Evolutionary conservation across 495 filamentous ascomycete species (phyloP).

Genomic region (Xylaria grammica): DNA sequence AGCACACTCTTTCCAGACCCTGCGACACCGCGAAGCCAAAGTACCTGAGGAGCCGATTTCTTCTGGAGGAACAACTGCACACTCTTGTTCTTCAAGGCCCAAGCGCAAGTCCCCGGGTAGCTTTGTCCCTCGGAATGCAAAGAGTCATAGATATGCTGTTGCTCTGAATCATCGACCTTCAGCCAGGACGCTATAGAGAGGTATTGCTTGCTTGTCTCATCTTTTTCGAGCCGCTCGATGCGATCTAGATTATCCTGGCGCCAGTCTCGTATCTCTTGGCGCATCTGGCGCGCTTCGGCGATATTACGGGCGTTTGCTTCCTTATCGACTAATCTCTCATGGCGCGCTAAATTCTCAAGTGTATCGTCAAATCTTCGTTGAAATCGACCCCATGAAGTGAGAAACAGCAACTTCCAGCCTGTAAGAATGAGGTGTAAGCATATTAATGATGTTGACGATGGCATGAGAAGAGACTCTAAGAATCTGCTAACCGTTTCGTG

Average conservation of each 20-base stretch:
- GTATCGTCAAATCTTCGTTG: neutral
- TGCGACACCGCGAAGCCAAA: neutral
- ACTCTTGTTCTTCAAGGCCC: neutral
- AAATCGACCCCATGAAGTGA: conserved; percentile 4
- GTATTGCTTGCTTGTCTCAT: neutral
- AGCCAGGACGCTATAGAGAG: neutral
- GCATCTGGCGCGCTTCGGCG: neutral
- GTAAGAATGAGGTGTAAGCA: neutral
- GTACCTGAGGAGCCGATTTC: neutral
- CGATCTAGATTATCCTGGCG: neutral
- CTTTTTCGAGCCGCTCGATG: neutral
- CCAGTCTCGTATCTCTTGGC: neutral
- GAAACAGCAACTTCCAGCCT: neutral
- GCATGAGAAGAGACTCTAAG: too few relatives aligned
- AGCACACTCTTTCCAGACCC: neutral
- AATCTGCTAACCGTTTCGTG: neutral
- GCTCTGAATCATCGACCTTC: neutral
- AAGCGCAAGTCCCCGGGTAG: neutral
- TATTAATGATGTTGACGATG: too few relatives aligned
- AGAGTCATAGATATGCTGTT: neutral
- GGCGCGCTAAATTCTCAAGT: neutral
- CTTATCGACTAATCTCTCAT: neutral
- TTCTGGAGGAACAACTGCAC: neutral
- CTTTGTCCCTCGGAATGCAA: neutral
- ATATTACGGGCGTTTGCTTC: neutral